Conservation (phyloP, 2,329 filamentous ascomycete species). For the Trichoderma sp. region DNA sequence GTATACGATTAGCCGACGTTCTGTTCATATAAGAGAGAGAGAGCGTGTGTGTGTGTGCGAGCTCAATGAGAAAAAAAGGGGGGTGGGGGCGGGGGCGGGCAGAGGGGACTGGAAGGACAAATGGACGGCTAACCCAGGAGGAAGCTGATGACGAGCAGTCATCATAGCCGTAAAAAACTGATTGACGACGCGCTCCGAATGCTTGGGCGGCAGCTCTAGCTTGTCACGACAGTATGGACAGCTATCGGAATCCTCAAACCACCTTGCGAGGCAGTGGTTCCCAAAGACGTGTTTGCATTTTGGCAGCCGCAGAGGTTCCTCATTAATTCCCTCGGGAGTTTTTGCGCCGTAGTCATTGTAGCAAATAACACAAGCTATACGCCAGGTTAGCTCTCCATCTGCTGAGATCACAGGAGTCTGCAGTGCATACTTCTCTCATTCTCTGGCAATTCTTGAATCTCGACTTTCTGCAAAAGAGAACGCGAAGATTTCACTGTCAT, state of each 20-base stretch:
- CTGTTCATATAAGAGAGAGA: background rate
- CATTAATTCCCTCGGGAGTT: conserved; percentile 57
- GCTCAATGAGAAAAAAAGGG: background rate
- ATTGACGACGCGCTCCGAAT: conserved; percentile 22
- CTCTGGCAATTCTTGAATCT: conserved; percentile 44
- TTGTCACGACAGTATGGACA: conserved; percentile 65
- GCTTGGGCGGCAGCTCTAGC: conserved; percentile 49
- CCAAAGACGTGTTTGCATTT: conserved; percentile 65
- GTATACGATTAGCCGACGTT: background rate
- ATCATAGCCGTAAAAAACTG: conserved; percentile 35
- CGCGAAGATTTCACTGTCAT: conserved; percentile 50
- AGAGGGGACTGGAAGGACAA: background rate
- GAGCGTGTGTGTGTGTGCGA: background rate
- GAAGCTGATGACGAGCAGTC: conserved; percentile 28
- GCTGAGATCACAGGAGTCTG: background rate
- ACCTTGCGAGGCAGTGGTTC: conserved; percentile 63
- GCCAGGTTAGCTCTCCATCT: conserved; percentile 18
- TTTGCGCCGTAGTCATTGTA: conserved; percentile 60
- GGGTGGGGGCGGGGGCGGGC: too few relatives aligned
- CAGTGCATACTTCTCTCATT: conserved; percentile 47
- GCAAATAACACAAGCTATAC: conserved; percentile 59
- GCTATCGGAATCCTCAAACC: conserved; percentile 61
- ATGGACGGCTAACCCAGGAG: conserved; percentile 24
- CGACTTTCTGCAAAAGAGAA: conserved; percentile 46
- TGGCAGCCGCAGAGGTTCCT: conserved; percentile 57